Conservation (phyloP, 768 basidiomycete genomes). For the Punctularia strigosozonata region DNA sequence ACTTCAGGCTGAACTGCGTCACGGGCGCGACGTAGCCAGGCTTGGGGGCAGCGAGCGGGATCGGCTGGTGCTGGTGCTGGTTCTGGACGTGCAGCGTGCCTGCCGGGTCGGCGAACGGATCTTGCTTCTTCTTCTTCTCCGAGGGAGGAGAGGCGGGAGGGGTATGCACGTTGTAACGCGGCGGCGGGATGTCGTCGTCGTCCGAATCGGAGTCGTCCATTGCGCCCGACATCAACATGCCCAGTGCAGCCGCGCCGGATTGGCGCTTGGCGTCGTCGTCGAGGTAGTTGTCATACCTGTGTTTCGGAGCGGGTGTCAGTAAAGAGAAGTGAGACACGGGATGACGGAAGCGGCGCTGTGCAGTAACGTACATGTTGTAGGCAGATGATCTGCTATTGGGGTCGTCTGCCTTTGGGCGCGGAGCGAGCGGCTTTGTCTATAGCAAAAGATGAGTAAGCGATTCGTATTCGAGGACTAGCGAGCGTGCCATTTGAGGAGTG, state of each 20-base stretch:
- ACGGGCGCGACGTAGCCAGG: slow-evolving; percentile 69
- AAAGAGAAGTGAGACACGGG: background rate
- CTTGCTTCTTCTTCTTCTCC: slow-evolving; percentile 9
- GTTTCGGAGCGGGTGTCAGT: background rate
- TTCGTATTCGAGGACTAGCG: too few species aligned
- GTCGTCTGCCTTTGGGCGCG: slow-evolving; percentile 32
- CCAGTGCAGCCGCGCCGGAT: slow-evolving; percentile 42
- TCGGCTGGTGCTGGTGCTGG: slow-evolving; percentile 9
- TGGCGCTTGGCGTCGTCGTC: slow-evolving; percentile 30
- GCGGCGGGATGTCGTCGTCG: slow-evolving; percentile 17
- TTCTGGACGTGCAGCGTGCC: slow-evolving; percentile 1
- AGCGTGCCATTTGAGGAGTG: slow-evolving; percentile 27
- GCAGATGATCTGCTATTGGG: slow-evolving; percentile 48
- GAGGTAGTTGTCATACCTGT: slow-evolving; percentile 57
- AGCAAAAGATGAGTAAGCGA: slow-evolving; percentile 56
- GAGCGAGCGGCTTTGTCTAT: slow-evolving; percentile 55
- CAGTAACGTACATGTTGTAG: slow-evolving; percentile 50
- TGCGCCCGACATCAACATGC: slow-evolving; percentile 32
- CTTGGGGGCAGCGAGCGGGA: slow-evolving; percentile 53
- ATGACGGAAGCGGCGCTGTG: slow-evolving; percentile 2
- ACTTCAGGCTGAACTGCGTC: slow-evolving; percentile 37
- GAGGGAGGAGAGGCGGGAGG: background rate
- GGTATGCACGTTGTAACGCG: slow-evolving; percentile 9
- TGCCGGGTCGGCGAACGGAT: slow-evolving; percentile 6
- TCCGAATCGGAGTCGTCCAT: slow-evolving; percentile 35